Conservation (phyloP, 2,329 filamentous ascomycete species). For the Pseudogymnoascus sp. region DNA sequence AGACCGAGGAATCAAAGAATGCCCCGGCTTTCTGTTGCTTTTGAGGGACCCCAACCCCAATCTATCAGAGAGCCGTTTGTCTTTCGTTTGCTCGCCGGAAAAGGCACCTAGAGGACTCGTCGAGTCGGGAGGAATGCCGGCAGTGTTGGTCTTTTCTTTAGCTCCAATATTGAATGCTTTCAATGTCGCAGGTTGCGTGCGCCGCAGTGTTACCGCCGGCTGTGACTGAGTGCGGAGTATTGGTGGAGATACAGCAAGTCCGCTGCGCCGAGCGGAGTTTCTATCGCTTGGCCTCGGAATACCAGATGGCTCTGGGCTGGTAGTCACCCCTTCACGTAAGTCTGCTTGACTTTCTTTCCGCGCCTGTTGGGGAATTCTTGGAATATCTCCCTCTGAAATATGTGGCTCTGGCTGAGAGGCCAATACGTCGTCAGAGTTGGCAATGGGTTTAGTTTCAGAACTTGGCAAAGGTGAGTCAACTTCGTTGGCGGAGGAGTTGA, state of each 20-base stretch:
- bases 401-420: background rate
- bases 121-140: constrained; percentile 11
- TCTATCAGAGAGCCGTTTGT: constrained; percentile 72
- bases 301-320: constrained; percentile 20
- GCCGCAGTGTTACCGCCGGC: constrained; percentile 25
- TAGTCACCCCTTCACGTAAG: constrained; percentile 11
- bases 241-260: constrained; percentile 22
- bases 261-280: constrained; percentile 18
- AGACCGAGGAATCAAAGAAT: constrained; percentile 84
- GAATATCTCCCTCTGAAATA: constrained; percentile 17
- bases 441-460: background rate
- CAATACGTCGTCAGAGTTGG: background rate
- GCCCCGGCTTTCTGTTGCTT: constrained; percentile 41
- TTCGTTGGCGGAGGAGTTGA: background rate
- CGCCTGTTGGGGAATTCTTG: constrained; percentile 25
- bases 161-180: background rate
- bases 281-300: constrained; percentile 27
- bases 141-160: constrained; percentile 15
- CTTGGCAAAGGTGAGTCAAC: background rate
- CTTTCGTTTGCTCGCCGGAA: constrained; percentile 22
- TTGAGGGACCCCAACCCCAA: constrained; percentile 60
- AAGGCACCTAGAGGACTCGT: constrained; percentile 18
- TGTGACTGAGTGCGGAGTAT: constrained; percentile 27
- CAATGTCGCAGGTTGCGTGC: constrained; percentile 15
- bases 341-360: constrained; percentile 16